Conservation (phyloP, 2,329 filamentous ascomycete species). For the Fusarium humuli region DNA sequence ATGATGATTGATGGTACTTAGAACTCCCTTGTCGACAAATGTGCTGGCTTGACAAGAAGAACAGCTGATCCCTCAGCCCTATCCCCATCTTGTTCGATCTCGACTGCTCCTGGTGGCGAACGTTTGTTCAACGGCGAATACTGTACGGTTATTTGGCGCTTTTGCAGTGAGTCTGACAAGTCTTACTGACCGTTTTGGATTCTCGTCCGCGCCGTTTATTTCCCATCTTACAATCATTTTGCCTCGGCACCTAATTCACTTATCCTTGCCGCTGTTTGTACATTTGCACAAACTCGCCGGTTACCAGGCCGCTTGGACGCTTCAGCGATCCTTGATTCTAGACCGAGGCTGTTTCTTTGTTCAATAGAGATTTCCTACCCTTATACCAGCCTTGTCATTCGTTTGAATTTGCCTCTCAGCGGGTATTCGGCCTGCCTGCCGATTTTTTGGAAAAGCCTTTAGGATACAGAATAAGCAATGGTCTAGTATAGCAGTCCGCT, state of each 20-base stretch:
- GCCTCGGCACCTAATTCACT: conserved; percentile 1
- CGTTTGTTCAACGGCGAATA: conserved; percentile 11
- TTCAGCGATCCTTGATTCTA: conserved; percentile 15
- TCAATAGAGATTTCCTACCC: conserved; percentile 8
- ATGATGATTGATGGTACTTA: conserved; percentile 4
- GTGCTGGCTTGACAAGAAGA: conserved; percentile 20
- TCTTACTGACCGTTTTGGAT: conserved; percentile 26
- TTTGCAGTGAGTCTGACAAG: conserved; percentile 2
- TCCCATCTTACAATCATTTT: conserved; percentile 2
- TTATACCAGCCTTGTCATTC: conserved; percentile 9
- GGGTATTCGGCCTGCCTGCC: conserved; percentile 4
- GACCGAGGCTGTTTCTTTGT: conserved; percentile 22
- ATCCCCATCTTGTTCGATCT: conserved; percentile 24
- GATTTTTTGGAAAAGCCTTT: conserved; percentile 2
- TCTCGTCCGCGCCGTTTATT: conserved; percentile 5
- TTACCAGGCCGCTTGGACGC: conserved; percentile 14
- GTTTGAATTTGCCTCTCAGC: conserved; percentile 5
- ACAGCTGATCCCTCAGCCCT: conserved; percentile 45
- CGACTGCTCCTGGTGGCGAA: conserved; percentile 26
- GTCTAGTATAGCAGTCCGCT: conserved; percentile 36
- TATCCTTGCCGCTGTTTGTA: conserved; percentile 18
- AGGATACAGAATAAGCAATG: conserved; percentile 37
- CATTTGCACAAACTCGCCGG: conserved; percentile 15
- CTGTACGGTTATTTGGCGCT: conserved; percentile 2
- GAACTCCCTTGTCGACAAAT: conserved; percentile 2